Conservation (phyloP, 1,139 yeast species). For the Kodamaea anthophila region DNA sequence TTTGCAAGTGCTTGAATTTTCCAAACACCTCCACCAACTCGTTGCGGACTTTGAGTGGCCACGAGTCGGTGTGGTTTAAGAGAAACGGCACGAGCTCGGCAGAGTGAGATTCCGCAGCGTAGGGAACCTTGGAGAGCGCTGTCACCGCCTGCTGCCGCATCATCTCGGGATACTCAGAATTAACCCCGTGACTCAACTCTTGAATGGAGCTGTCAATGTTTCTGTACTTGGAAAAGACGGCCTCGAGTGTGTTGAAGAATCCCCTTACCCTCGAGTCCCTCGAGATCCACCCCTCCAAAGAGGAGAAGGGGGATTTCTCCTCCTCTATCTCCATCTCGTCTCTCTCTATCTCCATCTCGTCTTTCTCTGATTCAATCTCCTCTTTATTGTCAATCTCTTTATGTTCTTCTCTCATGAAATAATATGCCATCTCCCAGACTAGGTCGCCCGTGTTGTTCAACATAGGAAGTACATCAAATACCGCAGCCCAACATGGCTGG, state of each 20-base stretch:
- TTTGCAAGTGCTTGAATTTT: conserved; percentile 58
- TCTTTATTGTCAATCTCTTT: conserved; percentile 5
- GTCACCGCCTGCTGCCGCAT: conserved; percentile 45
- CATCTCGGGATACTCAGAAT: conserved; percentile 28
- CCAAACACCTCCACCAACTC: conserved; percentile 57
- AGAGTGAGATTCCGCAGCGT: conserved; percentile 61
- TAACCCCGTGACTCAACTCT: conserved; percentile 31
- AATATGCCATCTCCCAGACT: conserved; percentile 53
- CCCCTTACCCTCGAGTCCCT: conserved; percentile 23
- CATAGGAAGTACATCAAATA: conserved; percentile 54
- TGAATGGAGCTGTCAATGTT: conserved; percentile 26
- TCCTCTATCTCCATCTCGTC: too few relatives aligned
- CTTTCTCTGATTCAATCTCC: neutral
- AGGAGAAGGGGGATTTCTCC: too few relatives aligned
- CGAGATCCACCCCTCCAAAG: too few relatives aligned
- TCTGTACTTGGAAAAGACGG: conserved; percentile 17
- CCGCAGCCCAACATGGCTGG: conserved; percentile 82
- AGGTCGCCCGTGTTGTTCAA: conserved; percentile 35
- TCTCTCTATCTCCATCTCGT: neutral
- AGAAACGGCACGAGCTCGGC: conserved; percentile 51
- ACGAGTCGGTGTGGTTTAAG: conserved; percentile 24
- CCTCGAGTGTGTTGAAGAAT: conserved; percentile 20
- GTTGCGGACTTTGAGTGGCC: conserved; percentile 62
- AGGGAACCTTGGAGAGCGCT: conserved; percentile 50
- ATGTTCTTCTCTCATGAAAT: conserved; percentile 34